Percentiles rank a stretch among this genome's conserved stretches.
phyloP scores from a whole-genome alignment of 495 filamentous ascomycete genomes.

The Talaromyces trachyspermus region DNA sequence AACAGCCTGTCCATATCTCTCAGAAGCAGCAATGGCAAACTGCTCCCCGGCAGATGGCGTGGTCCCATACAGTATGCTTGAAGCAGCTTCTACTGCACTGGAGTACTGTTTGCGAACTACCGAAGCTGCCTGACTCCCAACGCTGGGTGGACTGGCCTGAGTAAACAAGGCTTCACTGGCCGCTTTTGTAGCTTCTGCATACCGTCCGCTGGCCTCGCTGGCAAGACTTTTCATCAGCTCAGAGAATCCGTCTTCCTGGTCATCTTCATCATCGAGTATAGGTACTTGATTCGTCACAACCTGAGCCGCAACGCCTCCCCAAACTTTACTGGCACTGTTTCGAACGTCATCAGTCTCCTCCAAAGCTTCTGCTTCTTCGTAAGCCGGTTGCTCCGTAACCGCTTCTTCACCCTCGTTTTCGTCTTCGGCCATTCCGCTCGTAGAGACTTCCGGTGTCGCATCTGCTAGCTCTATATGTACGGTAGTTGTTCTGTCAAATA shows the following conservation, averaged over 20 bases:
- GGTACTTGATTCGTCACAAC: slow-evolving; percentile 39
- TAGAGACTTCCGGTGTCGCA: slow-evolving; percentile 13
- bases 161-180: slow-evolving; percentile 46
- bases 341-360: slow-evolving; percentile 6
- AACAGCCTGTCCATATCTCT: slow-evolving; percentile 52
- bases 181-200: slow-evolving; percentile 44
- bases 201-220: slow-evolving; percentile 41
- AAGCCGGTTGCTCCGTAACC: not conserved
- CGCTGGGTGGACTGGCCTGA: slow-evolving; percentile 34
- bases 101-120: slow-evolving; percentile 49
- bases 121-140: slow-evolving; percentile 36
- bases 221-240: slow-evolving; percentile 45
- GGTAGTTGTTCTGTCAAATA: slow-evolving; percentile 17
- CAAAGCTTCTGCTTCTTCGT: not conserved
- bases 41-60: slow-evolving; percentile 43
- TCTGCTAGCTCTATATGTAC: slow-evolving; percentile 15
- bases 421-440: too few species aligned
- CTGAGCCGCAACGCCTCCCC: slow-evolving; percentile 50
- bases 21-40: slow-evolving; percentile 43
- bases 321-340: slow-evolving; percentile 36
- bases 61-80: slow-evolving; percentile 50
- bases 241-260: slow-evolving; percentile 35
- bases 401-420: too few species aligned
- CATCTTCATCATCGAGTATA: slow-evolving; percentile 47
- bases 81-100: slow-evolving; percentile 49